These are phyloP conservation scores for Extremus antarcticus DNA, from an alignment of 495 filamentous ascomycete genomes.

Conservation along the genomic window DNA sequence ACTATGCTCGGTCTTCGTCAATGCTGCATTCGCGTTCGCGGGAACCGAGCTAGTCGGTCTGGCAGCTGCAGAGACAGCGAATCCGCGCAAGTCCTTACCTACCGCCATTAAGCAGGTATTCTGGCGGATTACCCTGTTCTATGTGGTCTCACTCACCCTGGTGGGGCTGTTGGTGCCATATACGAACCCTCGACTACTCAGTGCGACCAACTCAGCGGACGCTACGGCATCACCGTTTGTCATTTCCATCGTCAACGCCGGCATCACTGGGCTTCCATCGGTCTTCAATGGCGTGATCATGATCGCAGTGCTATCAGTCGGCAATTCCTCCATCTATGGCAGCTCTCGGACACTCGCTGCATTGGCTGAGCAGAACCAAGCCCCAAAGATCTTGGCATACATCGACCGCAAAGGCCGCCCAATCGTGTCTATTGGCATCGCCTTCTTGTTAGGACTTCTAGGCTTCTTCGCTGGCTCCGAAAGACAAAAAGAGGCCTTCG, in stretches of 20 bases:
- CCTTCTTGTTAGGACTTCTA: conserved; percentile 61
- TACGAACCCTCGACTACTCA: conserved; percentile 48
- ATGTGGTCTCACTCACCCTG: conserved; percentile 61
- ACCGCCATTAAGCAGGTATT: conserved; percentile 89
- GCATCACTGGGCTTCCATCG: conserved; percentile 62
- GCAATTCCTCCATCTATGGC: conserved; percentile 79
- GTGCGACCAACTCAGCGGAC: conserved; percentile 44
- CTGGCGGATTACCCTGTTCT: conserved; percentile 87
- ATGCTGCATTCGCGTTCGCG: conserved; percentile 82
- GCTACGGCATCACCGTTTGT: conserved; percentile 78
- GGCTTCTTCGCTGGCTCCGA: conserved; percentile 64
- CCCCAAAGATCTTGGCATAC: conserved; percentile 64
- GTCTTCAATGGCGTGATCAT: conserved; percentile 88
- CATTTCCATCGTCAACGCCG: conserved; percentile 72
- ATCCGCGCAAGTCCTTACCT: conserved; percentile 76
- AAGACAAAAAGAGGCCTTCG: conserved; percentile 54
- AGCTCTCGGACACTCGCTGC: conserved; percentile 78
- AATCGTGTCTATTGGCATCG: conserved; percentile 58
- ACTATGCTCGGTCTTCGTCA: conserved; percentile 86
- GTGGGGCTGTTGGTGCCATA: conserved; percentile 70
- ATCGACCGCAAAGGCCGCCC: conserved; percentile 79
- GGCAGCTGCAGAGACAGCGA: conserved; percentile 76
- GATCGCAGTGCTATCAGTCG: conserved; percentile 76
- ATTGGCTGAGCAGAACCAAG: conserved; percentile 75
- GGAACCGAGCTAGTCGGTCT: conserved; percentile 92